phyloP scores from a whole-genome alignment of 768 basidiomycete genomes.

The Suillus sp. region DNA sequence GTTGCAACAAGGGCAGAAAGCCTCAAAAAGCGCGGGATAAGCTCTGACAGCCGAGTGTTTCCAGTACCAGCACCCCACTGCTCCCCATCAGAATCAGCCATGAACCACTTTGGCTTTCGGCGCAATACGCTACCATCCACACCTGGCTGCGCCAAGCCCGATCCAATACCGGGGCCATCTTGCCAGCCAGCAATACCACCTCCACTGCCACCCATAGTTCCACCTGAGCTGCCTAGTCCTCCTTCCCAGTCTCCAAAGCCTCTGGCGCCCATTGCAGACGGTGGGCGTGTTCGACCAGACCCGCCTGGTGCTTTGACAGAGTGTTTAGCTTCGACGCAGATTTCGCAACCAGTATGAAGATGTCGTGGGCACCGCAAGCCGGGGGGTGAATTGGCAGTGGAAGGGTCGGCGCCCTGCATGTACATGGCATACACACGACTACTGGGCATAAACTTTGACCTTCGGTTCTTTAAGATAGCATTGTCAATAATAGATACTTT shows the following conservation, averaged over 20 bases:
- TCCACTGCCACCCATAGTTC: slow-evolving; percentile 32
- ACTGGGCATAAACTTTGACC: slow-evolving; percentile 27
- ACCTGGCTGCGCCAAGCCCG: slow-evolving; percentile 62
- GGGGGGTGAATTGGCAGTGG: slow-evolving; percentile 62
- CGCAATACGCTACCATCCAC: slow-evolving; percentile 60
- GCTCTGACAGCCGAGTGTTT: slow-evolving; percentile 65
- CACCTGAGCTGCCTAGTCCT: slow-evolving; percentile 22
- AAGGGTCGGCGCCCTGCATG: slow-evolving; percentile 60
- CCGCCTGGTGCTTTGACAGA: slow-evolving; percentile 29
- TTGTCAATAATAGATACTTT: slow-evolving; percentile 13
- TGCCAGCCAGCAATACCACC: slow-evolving; percentile 73
- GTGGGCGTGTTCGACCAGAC: slow-evolving; percentile 23
- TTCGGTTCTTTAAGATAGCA: slow-evolving; percentile 2
- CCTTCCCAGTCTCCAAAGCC: slow-evolving; percentile 29
- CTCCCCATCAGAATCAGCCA: slow-evolving; percentile 24
- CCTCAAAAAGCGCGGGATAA: slow-evolving; percentile 72
- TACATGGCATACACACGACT: slow-evolving; percentile 55
- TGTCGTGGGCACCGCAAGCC: slow-evolving; percentile 72
- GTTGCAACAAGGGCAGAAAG: slow-evolving; percentile 78
- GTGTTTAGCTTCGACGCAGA: slow-evolving; percentile 68
- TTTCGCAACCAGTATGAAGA: slow-evolving; percentile 71
- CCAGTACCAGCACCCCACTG: slow-evolving; percentile 44
- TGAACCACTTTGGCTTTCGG: slow-evolving; percentile 41
- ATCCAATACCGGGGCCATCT: slow-evolving; percentile 73
- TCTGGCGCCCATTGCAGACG: neutral